Conservation (phyloP, 2,329 filamentous ascomycete genomes). For the Alternaria brassicae region DNA sequence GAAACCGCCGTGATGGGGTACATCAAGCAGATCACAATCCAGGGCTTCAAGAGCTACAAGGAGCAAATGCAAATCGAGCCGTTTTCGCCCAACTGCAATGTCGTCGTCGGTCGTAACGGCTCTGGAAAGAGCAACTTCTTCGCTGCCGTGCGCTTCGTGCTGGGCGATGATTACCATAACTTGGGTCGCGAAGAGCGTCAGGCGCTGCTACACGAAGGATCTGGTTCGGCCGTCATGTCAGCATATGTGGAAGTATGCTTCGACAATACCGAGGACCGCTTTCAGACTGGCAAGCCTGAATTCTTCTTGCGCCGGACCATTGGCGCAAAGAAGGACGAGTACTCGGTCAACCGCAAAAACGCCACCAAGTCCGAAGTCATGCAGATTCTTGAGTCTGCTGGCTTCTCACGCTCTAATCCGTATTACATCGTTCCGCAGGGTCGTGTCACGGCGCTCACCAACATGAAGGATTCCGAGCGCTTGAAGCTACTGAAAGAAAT, state of each 20-base stretch:
- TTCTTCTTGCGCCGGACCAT: conserved; percentile 92
- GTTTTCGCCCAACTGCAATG: conserved; percentile 96
- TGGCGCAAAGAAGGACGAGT: conserved; percentile 97
- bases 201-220: conserved; percentile 95
- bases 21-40: conserved; percentile 99
- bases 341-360: conserved; percentile 95
- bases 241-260: conserved; percentile 99
- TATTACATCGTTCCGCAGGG: conserved; percentile 99
- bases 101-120: conserved; percentile 98
- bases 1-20: conserved; percentile 58
- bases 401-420: conserved; percentile 95
- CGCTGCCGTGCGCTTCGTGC: conserved; percentile 95
- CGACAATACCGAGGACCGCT: conserved; percentile 95
- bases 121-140: conserved; percentile 99
- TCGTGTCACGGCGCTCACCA: conserved; percentile 92
- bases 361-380: conserved; percentile 93
- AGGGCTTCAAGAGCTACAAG: conserved; percentile 99
- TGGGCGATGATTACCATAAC: conserved; percentile 96
- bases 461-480: conserved; percentile 96
- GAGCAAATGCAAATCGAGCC: conserved; percentile 98
- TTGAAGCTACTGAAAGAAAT: conserved; percentile 93
- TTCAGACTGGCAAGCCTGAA: conserved; percentile 90
- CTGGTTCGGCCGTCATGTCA: conserved; percentile 96
- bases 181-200: conserved; percentile 96
- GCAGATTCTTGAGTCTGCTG: conserved; percentile 92